Conservation (phyloP, 2,329 filamentous ascomycete genomes). For the Ophiocordyceps camponoti-rufipedis region DNA sequence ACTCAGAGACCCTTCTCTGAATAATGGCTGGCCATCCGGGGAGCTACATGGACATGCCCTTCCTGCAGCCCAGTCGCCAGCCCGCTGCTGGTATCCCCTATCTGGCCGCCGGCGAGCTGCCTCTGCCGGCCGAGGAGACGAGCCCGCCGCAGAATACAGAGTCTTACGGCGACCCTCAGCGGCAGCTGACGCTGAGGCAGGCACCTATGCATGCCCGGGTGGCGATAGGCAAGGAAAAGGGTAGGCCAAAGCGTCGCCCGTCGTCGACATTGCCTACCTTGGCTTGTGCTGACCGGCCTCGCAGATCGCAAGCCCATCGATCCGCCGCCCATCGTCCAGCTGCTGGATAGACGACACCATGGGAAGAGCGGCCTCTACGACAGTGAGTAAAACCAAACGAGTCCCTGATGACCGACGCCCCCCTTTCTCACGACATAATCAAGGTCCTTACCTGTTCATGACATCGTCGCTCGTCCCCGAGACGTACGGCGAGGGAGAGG, state of each 20-base stretch:
- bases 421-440: too few relatives aligned
- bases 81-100: constrained; percentile 2
- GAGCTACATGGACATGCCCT: constrained; percentile 4
- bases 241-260: constrained; percentile 19
- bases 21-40: constrained; percentile 2
- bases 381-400: constrained; percentile 4
- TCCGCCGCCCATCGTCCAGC: constrained; percentile 67
- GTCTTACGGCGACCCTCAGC: constrained; percentile 6
- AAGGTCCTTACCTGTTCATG: constrained; percentile 32
- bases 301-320: constrained; percentile 72
- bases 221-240: constrained; percentile 57
- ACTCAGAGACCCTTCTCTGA: background rate
- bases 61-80: constrained; percentile 2
- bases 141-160: constrained; percentile 3
- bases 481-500: constrained; percentile 20
- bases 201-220: constrained; percentile 36
- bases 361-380: constrained; percentile 7
- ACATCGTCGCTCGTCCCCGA: constrained; percentile 22
- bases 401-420: too few relatives aligned
- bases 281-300: background rate
- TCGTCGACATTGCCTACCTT: too few relatives aligned
- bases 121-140: constrained; percentile 3
- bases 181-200: constrained; percentile 6
- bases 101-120: constrained; percentile 4
- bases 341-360: constrained; percentile 18